Base-by-base conservation (phyloP, 306 rosid genomes). In the Castanopsis chinensis region DNA sequence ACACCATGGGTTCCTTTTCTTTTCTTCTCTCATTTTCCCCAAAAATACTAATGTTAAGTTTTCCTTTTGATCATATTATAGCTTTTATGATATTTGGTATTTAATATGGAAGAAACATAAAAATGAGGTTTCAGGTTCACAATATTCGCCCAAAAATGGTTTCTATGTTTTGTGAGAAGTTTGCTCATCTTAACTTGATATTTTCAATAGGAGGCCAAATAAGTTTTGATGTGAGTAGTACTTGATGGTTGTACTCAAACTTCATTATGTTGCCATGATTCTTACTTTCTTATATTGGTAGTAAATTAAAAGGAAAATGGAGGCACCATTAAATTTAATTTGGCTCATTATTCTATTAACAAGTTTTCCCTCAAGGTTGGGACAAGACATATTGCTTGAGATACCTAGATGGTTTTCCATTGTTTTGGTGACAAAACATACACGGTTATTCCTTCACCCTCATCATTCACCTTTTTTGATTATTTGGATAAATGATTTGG, bases 331-430 rank as follows among this genome's bases (percentile, higher is more conserved):
- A 65, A 56, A 69, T 58, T 25, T 67, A 49, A 52, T 2, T 41
- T 14, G 60, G 65, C 41, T 61, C 79, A 76, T 73, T 65, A 76
- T 80, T 33, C 72, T 41, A 83, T 65, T 23, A 53, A 45, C 86
- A 92, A 97, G 99, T 89, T 81, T 94, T 94, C 72, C 98, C 94
- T 71, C 91, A 88, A 87, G 98, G 98, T 77, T 94, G 97, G 98
- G 98, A 94, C 85, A 94, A 94, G 89, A 92, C 98, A 79, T 92
- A 91, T 85, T 91, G 97, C 94, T 76, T 94, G 85, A 91, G 86
- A 83, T 94, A 86, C 89, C 94, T 94, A 23, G 91, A 92, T 30
- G 92, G 68, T 45, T 94, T 91, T 92, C 81, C 98, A 94, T 86
- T 92, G 92, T 88, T 92, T 94, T 64, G 97, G 97, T 64, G 97